Percentiles rank a stretch among this genome's conserved stretches.
Evolutionary conservation across 495 filamentous ascomycete genomes (phyloP).

Genomic region (Penicillium atrosanguineum): DNA sequence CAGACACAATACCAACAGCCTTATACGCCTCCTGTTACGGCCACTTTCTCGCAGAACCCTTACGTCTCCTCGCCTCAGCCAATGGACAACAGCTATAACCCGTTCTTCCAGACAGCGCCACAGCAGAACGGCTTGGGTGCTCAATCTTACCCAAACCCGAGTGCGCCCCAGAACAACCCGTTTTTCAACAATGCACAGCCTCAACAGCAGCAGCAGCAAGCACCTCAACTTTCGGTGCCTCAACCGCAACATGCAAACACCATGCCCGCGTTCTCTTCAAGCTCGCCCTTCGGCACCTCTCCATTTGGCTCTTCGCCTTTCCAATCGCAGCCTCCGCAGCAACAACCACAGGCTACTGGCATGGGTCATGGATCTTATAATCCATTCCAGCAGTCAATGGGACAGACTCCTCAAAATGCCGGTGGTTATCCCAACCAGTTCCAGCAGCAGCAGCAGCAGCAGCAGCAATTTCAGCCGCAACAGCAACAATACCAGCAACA

Average conservation of each 20-base stretch:
- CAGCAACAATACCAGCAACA: constrained; percentile 37
- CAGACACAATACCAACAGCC: constrained; percentile 53
- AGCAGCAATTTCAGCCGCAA: constrained; percentile 24
- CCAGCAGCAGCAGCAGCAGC: constrained; percentile 27
- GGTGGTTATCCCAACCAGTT: constrained; percentile 25
- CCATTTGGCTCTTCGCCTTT: constrained; percentile 39
- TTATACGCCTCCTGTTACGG: constrained; percentile 59
- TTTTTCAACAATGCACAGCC: constrained; percentile 48
- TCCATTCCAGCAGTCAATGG: constrained; percentile 36
- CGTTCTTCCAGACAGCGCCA: constrained; percentile 58
- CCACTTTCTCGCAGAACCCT: constrained; percentile 51
- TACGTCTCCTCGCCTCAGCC: constrained; percentile 43
- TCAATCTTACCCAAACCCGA: constrained; percentile 30
- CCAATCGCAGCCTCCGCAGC: constrained; percentile 34
- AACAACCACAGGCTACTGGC: constrained; percentile 35
- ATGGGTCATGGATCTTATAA: constrained; percentile 35
- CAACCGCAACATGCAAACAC: constrained; percentile 41
- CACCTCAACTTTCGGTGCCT: constrained; percentile 30
- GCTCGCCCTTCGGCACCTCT: constrained; percentile 32
- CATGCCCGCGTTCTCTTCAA: constrained; percentile 37
- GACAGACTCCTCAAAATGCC: constrained; percentile 29
- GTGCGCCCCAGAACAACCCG: constrained; percentile 46
- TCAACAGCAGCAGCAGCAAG: constrained; percentile 18
- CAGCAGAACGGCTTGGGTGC: constrained; percentile 35
- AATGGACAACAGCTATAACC: constrained; percentile 55